Evolutionary conservation across 495 filamentous ascomycete genomes (phyloP).

Genomic region (Penicillium salamii): DNA sequence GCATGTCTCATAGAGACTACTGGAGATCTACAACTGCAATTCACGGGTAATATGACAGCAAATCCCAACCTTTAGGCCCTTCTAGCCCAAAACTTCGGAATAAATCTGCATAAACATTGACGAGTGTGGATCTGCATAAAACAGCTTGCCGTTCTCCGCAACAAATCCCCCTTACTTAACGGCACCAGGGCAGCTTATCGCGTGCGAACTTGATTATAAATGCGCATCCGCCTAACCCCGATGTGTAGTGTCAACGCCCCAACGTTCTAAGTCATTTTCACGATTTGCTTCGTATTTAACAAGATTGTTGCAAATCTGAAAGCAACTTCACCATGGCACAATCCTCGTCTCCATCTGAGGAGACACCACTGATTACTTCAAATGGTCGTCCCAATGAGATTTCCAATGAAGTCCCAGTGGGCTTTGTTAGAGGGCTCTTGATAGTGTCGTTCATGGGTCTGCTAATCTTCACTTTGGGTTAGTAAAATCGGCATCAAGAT

Average conservation of each 20-base stretch:
- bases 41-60: too few relatives aligned
- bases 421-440: slow-evolving; percentile 8
- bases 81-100: too few relatives aligned
- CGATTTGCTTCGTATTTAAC: neutral
- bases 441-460: slow-evolving; percentile 19
- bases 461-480: slow-evolving; percentile 27
- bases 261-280: too few relatives aligned
- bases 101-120: neutral
- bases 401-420: slow-evolving; percentile 1
- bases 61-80: too few relatives aligned
- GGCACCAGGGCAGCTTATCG: slow-evolving; percentile 1
- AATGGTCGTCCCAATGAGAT: slow-evolving; percentile 1
- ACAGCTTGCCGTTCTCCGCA: too few relatives aligned
- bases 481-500: too few relatives aligned
- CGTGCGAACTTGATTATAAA: slow-evolving; percentile 18
- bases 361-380: slow-evolving; percentile 20
- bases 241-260: neutral
- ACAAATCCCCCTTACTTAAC: too few relatives aligned
- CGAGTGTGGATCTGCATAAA: neutral
- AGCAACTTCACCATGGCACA: slow-evolving; percentile 9
- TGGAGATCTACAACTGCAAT: too few relatives aligned
- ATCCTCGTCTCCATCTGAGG: slow-evolving; percentile 27
- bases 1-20: too few relatives aligned
- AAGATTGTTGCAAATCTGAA: neutral
- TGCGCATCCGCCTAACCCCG: slow-evolving; percentile 14